Percentiles rank a stretch among this genome's conserved stretches.
Conservation (phyloP, 495 filamentous ascomycete species). For the Aspergillus cristatus region DNA sequence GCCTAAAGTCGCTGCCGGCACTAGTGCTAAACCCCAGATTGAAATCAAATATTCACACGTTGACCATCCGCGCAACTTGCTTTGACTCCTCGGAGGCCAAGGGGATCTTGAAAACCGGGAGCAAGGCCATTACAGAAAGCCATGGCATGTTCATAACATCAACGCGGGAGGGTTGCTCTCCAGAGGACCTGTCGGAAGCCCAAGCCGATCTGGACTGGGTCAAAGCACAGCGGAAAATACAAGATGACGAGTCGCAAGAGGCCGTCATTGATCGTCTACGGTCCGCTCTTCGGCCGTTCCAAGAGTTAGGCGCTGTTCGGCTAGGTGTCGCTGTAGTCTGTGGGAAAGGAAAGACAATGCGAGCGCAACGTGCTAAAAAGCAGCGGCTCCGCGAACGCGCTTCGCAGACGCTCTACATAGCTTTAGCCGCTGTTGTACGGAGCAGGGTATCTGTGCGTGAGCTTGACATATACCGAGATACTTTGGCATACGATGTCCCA, state of each 20-base stretch:
- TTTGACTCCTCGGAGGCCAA: neutral
- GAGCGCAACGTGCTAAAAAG: neutral
- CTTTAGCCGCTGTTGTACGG: neutral
- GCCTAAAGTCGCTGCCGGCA: neutral
- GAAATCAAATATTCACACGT: neutral
- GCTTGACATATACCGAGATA: neutral
- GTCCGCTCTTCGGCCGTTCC: neutral
- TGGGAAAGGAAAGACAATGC: neutral
- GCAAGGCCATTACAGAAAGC: neutral
- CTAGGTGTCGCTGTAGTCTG: neutral
- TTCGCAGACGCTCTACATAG: neutral
- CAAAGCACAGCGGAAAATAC: neutral
- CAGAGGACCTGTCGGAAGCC: neutral
- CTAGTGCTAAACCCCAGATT: neutral
- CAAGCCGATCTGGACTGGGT: neutral
- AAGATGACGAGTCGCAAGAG: neutral
- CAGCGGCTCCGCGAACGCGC: neutral
- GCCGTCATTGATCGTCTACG: neutral
- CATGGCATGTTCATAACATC: neutral
- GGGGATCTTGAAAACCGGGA: neutral
- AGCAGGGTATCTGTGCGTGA: neutral
- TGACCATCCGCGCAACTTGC: neutral
- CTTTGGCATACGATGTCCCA: neutral
- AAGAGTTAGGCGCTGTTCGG: neutral
- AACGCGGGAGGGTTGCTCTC: neutral